Conservation (phyloP, 768 basidiomycete species). For the Mycena belliarum region DNA sequence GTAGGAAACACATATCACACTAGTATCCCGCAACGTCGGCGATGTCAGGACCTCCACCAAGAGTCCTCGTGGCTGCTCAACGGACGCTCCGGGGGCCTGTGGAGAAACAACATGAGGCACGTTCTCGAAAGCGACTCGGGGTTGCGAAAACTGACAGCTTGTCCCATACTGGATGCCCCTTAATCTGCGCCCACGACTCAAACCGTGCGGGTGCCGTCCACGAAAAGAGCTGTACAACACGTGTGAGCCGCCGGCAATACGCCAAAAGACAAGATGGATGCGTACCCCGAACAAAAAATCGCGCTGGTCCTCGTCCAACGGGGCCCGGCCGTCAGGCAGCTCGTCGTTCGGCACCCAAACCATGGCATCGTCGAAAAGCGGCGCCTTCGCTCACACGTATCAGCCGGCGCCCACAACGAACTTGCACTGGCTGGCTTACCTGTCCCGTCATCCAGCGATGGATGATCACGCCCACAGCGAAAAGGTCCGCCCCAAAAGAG, state of each 20-base stretch:
- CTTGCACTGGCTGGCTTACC: background rate
- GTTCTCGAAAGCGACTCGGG: too few species aligned
- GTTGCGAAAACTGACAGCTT: background rate
- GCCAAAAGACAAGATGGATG: background rate
- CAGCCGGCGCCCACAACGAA: background rate
- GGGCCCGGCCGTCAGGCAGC: background rate
- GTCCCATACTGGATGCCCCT: background rate
- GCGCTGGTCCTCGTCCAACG: background rate
- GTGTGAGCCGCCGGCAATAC: background rate
- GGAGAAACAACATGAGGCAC: too few species aligned
- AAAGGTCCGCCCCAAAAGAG: conserved; percentile 1
- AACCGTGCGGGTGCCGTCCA: background rate
- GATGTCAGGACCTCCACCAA: too few species aligned
- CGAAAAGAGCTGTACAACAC: too few species aligned
- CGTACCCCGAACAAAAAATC: background rate
- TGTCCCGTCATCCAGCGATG: background rate
- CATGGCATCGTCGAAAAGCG: background rate
- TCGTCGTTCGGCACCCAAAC: too few species aligned
- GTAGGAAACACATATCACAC: too few species aligned
- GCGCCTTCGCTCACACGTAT: too few species aligned
- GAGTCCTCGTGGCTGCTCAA: too few species aligned
- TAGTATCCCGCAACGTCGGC: too few species aligned
- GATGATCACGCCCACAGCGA: background rate
- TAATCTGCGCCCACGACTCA: background rate
- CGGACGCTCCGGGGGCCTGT: too few species aligned